Conservation (phyloP, 2,329 filamentous ascomycete species). For the Sporothrix globosa region DNA sequence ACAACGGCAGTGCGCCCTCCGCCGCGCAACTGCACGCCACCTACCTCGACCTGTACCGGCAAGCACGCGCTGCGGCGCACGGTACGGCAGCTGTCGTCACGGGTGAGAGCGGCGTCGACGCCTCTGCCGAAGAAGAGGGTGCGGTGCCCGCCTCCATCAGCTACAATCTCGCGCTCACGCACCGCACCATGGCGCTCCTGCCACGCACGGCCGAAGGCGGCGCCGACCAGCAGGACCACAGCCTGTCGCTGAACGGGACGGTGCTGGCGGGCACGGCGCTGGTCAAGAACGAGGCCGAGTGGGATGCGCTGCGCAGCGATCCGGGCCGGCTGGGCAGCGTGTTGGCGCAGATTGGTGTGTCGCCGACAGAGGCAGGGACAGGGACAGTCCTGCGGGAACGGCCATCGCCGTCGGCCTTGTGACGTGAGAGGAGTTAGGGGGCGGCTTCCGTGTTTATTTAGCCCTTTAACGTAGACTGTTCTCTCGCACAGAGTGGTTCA, state of each 20-base stretch:
- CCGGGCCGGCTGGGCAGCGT: slow-evolving; percentile 47
- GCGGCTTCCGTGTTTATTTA: too few relatives aligned
- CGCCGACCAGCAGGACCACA: slow-evolving; percentile 45
- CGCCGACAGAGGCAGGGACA: neutral
- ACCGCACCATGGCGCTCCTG: slow-evolving; percentile 55
- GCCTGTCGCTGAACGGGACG: slow-evolving; percentile 62
- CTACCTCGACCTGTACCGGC: slow-evolving; percentile 55
- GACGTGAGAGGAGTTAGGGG: neutral
- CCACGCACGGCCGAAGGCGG: slow-evolving; percentile 59
- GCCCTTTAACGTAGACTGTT: too few relatives aligned
- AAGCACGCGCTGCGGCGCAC: slow-evolving; percentile 48
- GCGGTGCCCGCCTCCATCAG: slow-evolving; percentile 57
- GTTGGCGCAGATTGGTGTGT: slow-evolving; percentile 48
- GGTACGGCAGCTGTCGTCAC: slow-evolving; percentile 25
- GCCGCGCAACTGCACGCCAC: slow-evolving; percentile 45
- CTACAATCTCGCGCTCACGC: slow-evolving; percentile 66
- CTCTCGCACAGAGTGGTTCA: neutral
- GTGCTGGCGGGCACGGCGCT: slow-evolving; percentile 66
- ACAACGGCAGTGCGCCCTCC: neutral
- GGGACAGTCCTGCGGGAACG: neutral
- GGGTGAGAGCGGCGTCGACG: neutral
- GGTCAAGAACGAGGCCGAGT: slow-evolving; percentile 62
- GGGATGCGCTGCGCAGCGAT: slow-evolving; percentile 56
- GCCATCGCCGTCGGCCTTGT: neutral
- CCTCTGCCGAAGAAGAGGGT: slow-evolving; percentile 36